Base-by-base conservation (phyloP, 2,329 filamentous ascomycete genomes). In the Ophiostoma himal-ulmi region DNA sequence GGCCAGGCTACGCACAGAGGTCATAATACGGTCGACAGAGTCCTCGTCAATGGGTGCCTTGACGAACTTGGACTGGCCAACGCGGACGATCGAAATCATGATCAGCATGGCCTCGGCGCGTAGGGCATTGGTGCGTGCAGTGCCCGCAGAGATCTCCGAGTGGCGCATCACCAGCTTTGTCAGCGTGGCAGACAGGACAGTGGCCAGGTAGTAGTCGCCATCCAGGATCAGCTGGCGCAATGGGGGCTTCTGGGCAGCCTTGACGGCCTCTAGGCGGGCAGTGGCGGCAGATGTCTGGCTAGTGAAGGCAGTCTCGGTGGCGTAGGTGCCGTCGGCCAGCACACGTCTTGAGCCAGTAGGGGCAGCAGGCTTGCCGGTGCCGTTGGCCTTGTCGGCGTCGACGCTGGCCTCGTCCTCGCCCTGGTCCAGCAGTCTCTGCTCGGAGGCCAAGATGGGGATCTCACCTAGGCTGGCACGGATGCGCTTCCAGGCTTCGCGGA, bases 151-250 rank as follows among this genome's bases (percentile, higher is more conserved):
- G 72, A 98, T 94, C 78, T 98, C 94, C 1, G 93, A 91, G 79
- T 98, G 93, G 69, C 95, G 91, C 93, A 99, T 97, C 68, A 99
- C 95, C 70, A 99, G 86, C 82, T 99, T 99, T 20, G 95, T 97
- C 71, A 99, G 86, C 0, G 94, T 97, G 8, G 94, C 95, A 1
- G 94, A 94, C n/a, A 99, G 87, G 8, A 98, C 95, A 1, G 95
- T 93, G 3, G 94, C 92, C 62, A 99, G 85, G 79, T 97, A 99
- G 82, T 96, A 99, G 80, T 99, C 95, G 71, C 95, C 95, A 75
- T 99, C 95, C 48, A 99, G 88, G 71, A 99, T 97, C 70, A 97
- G 89, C 78, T 97, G 94, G 74, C 95, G 88, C 76, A 99, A 86
- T 39, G 95, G 95, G 6, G 95, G 95, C 81, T 99, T 99, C 79